Evolutionary conservation across 768 basidiomycete genomes (phyloP).

Genomic region (Tephrocybe sp.): DNA sequence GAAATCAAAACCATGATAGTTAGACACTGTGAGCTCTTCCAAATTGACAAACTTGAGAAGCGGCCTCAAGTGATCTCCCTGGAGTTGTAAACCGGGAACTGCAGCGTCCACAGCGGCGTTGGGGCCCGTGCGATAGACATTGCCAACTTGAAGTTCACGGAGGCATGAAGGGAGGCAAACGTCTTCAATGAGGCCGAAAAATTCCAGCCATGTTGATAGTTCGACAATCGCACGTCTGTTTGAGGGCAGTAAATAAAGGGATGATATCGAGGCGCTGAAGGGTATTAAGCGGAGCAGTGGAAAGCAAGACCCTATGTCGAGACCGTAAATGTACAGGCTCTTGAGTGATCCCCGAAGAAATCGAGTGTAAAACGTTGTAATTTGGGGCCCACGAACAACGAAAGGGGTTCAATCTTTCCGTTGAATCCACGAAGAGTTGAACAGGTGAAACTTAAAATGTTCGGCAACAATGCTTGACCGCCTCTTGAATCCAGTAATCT

Average conservation of each 20-base stretch:
- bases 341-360: no score
- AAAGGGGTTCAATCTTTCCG: no score
- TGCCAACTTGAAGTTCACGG: background rate
- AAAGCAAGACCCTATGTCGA: no score
- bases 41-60: background rate
- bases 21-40: background rate
- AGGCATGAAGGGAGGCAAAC: background rate
- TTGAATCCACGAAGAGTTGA: no score
- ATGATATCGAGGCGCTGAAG: no score
- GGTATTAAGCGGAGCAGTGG: no score
- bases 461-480: background rate
- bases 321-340: no score
- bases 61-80: no score
- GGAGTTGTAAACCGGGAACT: background rate
- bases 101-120: background rate
- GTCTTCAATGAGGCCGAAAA: background rate
- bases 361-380: no score
- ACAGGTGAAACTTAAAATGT: background rate
- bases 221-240: background rate
- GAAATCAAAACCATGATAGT: background rate
- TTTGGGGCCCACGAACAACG: no score
- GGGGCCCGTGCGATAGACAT: no score
- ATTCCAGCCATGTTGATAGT: background rate
- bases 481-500: background rate
- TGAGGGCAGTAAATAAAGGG: no score